Evolutionary conservation across 495 filamentous ascomycete genomes (phyloP).

Genomic region (Massariosphaeria phaeospora): DNA sequence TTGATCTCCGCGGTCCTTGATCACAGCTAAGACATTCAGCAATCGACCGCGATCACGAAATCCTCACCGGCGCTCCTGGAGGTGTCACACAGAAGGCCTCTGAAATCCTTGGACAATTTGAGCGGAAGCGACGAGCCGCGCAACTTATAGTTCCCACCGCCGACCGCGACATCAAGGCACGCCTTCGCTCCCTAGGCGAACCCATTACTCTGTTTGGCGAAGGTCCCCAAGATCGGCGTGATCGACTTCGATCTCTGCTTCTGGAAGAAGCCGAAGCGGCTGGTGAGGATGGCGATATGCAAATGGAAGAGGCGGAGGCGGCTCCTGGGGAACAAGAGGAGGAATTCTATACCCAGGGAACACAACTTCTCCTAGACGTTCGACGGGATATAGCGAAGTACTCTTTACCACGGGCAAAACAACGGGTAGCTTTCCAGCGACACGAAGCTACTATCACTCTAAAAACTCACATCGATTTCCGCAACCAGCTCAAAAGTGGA

Average conservation of each 20-base stretch:
- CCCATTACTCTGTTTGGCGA: slow-evolving; percentile 96
- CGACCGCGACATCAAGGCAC: slow-evolving; percentile 76
- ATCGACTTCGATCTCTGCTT: slow-evolving; percentile 77
- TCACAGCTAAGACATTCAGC: slow-evolving; percentile 45
- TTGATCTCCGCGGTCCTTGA: background rate
- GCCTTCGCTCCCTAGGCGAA: slow-evolving; percentile 77
- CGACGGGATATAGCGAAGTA: slow-evolving; percentile 77
- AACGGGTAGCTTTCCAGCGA: slow-evolving; percentile 68
- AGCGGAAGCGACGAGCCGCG: slow-evolving; percentile 80
- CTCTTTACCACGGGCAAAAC: slow-evolving; percentile 76
- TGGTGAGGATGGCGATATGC: slow-evolving; percentile 55
- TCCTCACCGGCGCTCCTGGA: slow-evolving; percentile 65
- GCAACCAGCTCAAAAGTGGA: slow-evolving; percentile 81
- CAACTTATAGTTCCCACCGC: slow-evolving; percentile 94
- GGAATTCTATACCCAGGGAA: slow-evolving; percentile 90
- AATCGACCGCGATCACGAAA: slow-evolving; percentile 78
- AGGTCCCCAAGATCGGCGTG: slow-evolving; percentile 77
- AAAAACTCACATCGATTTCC: slow-evolving; percentile 82
- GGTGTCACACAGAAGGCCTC: slow-evolving; percentile 85
- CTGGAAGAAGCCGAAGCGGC: slow-evolving; percentile 61
- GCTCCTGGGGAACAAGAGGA: slow-evolving; percentile 53
- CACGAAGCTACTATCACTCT: slow-evolving; percentile 75
- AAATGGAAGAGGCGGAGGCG: slow-evolving; percentile 48
- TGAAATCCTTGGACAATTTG: slow-evolving; percentile 82
- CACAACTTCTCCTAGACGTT: slow-evolving; percentile 66